These are phyloP conservation scores for Colletotrichum caudatum DNA, from an alignment of 2,329 filamentous ascomycete species.

Conservation along the genomic window DNA sequence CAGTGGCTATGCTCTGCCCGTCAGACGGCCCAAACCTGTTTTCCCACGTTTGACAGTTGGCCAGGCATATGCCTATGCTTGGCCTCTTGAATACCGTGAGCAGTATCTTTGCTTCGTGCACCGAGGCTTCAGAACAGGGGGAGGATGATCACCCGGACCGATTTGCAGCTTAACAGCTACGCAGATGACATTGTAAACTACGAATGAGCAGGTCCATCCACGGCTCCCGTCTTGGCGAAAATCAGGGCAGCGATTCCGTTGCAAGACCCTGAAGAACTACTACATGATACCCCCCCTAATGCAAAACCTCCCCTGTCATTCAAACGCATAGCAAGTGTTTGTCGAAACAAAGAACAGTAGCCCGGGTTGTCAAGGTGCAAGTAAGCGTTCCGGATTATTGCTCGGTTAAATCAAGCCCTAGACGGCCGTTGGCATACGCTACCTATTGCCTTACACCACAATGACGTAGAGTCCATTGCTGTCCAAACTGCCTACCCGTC, in stretches of 20 bases:
- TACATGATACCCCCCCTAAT: background rate
- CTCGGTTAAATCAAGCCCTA: background rate
- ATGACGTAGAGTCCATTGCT: background rate
- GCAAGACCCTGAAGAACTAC: background rate
- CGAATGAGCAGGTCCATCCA: background rate
- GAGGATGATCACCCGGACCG: background rate
- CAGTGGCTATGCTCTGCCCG: background rate
- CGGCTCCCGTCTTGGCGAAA: no score
- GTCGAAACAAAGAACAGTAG: background rate
- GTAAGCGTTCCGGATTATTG: background rate
- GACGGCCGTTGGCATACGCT: background rate
- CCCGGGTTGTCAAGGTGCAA: background rate
- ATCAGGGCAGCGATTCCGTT: no score
- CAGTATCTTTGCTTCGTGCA: background rate
- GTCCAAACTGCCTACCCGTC: background rate
- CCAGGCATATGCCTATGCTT: background rate
- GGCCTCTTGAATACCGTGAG: background rate
- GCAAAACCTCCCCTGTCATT: no score
- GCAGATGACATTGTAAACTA: background rate
- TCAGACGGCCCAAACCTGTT: background rate
- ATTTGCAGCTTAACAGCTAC: background rate
- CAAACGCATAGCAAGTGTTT: no score
- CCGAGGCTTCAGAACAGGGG: no score
- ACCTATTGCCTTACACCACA: background rate
- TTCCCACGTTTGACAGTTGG: background rate